These are phyloP conservation scores for Macadamia integrifolia DNA, from an alignment of 164 flowering plant genomes.

Conservation along the genomic window DNA sequence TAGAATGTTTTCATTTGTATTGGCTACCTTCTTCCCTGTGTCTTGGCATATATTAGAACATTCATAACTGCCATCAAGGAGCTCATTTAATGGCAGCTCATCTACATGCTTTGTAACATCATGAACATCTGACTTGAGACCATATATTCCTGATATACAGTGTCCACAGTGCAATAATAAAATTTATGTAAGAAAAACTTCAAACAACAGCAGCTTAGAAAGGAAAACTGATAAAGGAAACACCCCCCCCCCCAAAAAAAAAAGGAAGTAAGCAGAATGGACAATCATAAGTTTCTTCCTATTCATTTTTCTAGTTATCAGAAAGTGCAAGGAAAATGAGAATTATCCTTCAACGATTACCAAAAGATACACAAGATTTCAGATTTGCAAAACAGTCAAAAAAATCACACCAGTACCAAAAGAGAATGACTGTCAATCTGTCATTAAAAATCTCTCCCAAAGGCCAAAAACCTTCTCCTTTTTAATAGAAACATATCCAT, in stretches of 20 bases:
- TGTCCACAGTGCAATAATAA: slow-evolving; percentile 12
- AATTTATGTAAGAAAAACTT: slow-evolving; percentile 8
- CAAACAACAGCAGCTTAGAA: slow-evolving; percentile 2
- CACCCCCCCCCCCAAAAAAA: no score
- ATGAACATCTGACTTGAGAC: slow-evolving; percentile 60
- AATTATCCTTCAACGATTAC: no score
- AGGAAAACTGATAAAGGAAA: background rate
- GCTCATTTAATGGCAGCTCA: slow-evolving; percentile 62
- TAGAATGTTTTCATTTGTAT: slow-evolving; percentile 41
- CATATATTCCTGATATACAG: slow-evolving; percentile 60
- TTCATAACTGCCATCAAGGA: slow-evolving; percentile 65
- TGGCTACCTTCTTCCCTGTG: slow-evolving; percentile 41
- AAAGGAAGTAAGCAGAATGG: background rate
- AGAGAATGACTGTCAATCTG: no score
- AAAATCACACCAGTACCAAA: no score
- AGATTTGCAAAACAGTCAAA: no score
- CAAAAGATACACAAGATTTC: no score
- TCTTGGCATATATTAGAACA: slow-evolving; percentile 37
- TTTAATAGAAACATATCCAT: no score
- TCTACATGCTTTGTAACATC: slow-evolving; percentile 61
- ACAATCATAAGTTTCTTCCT: no score
- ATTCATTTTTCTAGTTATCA: background rate
- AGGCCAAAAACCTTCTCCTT: no score
- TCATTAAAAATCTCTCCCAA: no score
- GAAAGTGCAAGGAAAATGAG: background rate